Evolutionary conservation across 805 yeast genomes (phyloP), one percentile per base, ranked within the genome.

Genomic region (Lachancea thermotolerans): DNA sequence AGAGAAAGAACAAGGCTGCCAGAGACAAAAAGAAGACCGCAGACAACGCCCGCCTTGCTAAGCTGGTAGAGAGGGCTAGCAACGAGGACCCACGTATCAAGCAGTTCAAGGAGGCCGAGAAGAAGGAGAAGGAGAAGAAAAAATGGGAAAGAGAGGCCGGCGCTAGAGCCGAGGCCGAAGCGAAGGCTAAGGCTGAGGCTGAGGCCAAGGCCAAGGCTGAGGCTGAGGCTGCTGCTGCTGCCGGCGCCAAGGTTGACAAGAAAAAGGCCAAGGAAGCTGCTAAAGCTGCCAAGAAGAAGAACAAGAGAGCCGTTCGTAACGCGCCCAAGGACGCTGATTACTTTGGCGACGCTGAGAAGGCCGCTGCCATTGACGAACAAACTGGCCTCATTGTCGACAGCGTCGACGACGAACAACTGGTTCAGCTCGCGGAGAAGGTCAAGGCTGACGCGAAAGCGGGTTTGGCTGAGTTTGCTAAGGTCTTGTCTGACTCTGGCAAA

Each of bases 101-200:
- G 72, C 63, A 77, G 62, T 90, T 90, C 82, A 91, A 90, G 74
- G 95, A 91, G 56, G 85, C 79, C 42, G 98, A 90, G 69, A 87
- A 86, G 80, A 82, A 82, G 67, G 98, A 86, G 67, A 91, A 91
- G 77, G 99, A 86, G 64, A 81, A 80, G 68, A 80, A 75, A 76
- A 93, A 91, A 72, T 91, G 98, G 98, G 98, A 93, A 69, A 85
- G 82, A 68, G 98, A 90, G 69, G 96, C 98, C 44, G 98, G 96
- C 57, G 81, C 95, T 29, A 85, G 98, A 75, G 82, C 88, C 66
- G 98, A 95, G 53, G 96, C 96, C 50, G 99, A 88, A 63, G 95
- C 91, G 41, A 82, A 85, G 65, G 81, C 79, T 47, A 83, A 82
- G 70, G 83, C 82, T 64, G 96, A 85, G 58, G 95, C 85, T 43